phyloP scores from a whole-genome alignment of 352 stramenopile species.

The Globisporangium splendens region DNA sequence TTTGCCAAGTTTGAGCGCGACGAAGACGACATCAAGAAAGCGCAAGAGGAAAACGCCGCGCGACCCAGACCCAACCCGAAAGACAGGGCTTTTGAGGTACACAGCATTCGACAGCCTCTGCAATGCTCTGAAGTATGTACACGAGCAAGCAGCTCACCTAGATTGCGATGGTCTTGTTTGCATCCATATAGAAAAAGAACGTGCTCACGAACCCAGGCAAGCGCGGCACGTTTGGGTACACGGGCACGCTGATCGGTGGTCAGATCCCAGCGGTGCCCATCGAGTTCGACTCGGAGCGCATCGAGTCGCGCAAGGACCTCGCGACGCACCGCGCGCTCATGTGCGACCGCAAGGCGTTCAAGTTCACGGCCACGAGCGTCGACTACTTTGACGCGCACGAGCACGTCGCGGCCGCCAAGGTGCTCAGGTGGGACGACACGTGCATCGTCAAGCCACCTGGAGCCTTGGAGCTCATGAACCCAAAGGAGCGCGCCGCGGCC shows the following conservation, averaged over 20 bases:
- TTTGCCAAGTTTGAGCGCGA: conserved; percentile 62
- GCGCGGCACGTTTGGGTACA: conserved; percentile 73
- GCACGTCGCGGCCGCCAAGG: conserved; percentile 51
- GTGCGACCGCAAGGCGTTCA: conserved; percentile 71
- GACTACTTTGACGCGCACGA: conserved; percentile 77
- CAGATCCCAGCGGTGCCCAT: conserved; percentile 41
- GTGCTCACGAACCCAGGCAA: conserved; percentile 56
- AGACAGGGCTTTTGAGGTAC: conserved; percentile 48
- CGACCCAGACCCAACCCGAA: conserved; percentile 43
- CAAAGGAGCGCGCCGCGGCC: conserved; percentile 61
- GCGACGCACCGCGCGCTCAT: conserved; percentile 48
- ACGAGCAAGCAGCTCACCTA: too few relatives aligned
- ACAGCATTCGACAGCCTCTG: neutral
- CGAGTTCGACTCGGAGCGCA: conserved; percentile 61
- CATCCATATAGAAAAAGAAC: conserved; percentile 45
- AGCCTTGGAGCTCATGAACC: conserved; percentile 65
- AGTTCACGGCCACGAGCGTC: conserved; percentile 56
- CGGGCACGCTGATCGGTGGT: conserved; percentile 62
- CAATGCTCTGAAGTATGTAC: too few relatives aligned
- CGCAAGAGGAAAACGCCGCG: conserved; percentile 33
- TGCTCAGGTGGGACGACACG: conserved; percentile 69
- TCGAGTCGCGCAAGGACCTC: conserved; percentile 23
- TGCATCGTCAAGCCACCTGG: conserved; percentile 55
- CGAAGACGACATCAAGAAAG: conserved; percentile 60
- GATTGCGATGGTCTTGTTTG: neutral